Percentiles rank a stretch among this genome's conserved stretches.
Evolutionary conservation across 1,139 yeast genomes (phyloP).

Genomic region (Martiniozyma asiatica): DNA sequence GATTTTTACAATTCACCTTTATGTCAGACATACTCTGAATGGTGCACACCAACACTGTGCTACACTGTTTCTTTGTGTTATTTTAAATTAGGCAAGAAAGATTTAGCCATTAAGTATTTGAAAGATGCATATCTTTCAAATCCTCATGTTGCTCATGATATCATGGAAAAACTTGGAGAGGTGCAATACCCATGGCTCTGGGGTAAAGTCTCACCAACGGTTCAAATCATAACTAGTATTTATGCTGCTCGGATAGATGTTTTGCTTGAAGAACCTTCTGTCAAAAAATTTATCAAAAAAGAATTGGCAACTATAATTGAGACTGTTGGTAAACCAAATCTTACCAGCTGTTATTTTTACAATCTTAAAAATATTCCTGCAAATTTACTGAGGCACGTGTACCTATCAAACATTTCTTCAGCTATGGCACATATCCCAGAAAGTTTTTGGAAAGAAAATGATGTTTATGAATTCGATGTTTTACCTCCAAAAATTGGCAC

Average conservation of each 20-base stretch:
- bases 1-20: conserved; percentile 44
- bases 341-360: conserved; percentile 10
- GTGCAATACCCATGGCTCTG: conserved; percentile 11
- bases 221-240: conserved; percentile 34
- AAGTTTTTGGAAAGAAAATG: conserved; percentile 48
- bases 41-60: conserved; percentile 68
- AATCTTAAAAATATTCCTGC: conserved; percentile 32
- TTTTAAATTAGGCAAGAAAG: conserved; percentile 26
- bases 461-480: conserved; percentile 57
- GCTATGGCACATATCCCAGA: conserved; percentile 60
- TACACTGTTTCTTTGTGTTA: conserved; percentile 58
- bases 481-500: conserved; percentile 46
- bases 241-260: conserved; percentile 39
- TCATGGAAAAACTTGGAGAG: conserved; percentile 31
- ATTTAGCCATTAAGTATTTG: conserved; percentile 37
- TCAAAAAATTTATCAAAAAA: conserved; percentile 34
- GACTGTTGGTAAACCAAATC: conserved; percentile 12
- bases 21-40: conserved; percentile 42
- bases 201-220: conserved; percentile 15
- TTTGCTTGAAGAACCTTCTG: conserved; percentile 37
- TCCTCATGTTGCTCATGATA: conserved; percentile 45
- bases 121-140: conserved; percentile 40
- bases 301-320: conserved; percentile 30
- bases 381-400: conserved; percentile 53
- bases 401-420: conserved; percentile 57